These are phyloP conservation scores for Stylosanthes scabra DNA, from an alignment of 331 rosid species.

Conservation along the genomic window DNA sequence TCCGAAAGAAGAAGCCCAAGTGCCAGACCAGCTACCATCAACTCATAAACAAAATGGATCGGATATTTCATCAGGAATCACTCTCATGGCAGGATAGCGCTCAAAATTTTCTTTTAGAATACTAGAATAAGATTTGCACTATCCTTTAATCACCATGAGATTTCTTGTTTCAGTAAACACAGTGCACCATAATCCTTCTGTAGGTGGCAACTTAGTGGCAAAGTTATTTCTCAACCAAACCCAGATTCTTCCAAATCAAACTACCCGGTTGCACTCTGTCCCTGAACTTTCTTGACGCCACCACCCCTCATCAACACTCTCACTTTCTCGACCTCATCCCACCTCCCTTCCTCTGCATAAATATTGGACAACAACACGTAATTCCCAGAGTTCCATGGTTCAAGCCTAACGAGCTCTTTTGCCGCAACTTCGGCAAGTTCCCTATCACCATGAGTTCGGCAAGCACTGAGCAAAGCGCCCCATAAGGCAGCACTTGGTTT, in stretches of 20 bases:
- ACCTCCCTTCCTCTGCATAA: constrained; percentile 63
- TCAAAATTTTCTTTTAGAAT: background rate
- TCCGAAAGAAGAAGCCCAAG: too few relatives aligned
- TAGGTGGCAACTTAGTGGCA: background rate
- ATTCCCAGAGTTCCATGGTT: constrained; percentile 71
- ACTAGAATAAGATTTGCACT: background rate
- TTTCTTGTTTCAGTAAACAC: background rate
- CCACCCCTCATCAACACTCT: constrained; percentile 51
- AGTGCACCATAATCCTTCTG: constrained; percentile 4
- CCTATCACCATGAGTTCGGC: constrained; percentile 61
- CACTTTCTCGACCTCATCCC: constrained; percentile 72
- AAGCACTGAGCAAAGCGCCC: constrained; percentile 72
- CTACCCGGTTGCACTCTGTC: constrained; percentile 59
- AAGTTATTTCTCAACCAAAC: background rate
- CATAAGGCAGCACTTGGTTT: constrained; percentile 65
- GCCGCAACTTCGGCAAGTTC: constrained; percentile 57
- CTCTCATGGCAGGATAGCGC: too few relatives aligned
- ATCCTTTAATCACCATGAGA: constrained; percentile 15
- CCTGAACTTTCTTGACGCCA: constrained; percentile 57
- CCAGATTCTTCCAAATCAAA: background rate
- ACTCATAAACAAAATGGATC: too few relatives aligned
- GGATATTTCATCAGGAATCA: too few relatives aligned
- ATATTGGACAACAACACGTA: constrained; percentile 66
- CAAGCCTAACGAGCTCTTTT: constrained; percentile 60
- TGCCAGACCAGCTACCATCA: too few relatives aligned